Evolutionary conservation across 495 filamentous ascomycete genomes (phyloP), one percentile per base, ranked within the genome.

Genomic region (Penicillium ochrochloron): DNA sequence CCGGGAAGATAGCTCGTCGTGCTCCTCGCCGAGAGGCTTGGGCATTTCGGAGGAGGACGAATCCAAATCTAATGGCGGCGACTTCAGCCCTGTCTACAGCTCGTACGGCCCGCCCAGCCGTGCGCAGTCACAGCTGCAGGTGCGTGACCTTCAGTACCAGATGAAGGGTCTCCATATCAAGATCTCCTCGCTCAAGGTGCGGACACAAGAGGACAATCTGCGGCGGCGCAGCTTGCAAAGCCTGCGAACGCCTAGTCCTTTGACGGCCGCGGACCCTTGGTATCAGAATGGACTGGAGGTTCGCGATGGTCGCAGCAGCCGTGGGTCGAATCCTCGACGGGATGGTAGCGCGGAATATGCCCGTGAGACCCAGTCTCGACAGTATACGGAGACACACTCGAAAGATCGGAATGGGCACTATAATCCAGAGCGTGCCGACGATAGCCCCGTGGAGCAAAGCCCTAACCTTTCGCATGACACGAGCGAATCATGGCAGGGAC

Each of bases 101-200:
- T 68, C 73, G 3, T 65, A 70, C 39, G 75, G 75, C 25, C 78
- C 77, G 2, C 77, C 76, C 27, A 78, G 78, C 34, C 78, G 80
- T 12, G 75, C 80, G 2, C 80, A 82, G 58, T 81, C 78, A 12
- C 85, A 88, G 35, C 80, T 85, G 29, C 91, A 93, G 69, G 92
- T 96, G 76, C 86, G 90, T 27, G 91, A 92, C 70, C 81, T 98
- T 17, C 90, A 91, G 57, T 90, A 94, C 65, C 93, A 99, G 78
- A 95, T 98, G 90, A 89, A 94, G 66, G 93, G 93, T 66, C 80
- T 99, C 27, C 93, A 94, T 69, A 95, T 94, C 56, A 92, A 93
- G 67, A 92, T 99, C 23, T 96, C 94, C 5, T 90, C 83, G 12
- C 77, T 99, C 35, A 88, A 94, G 63, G 86, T 93, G 66, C 90